phyloP scores from a whole-genome alignment of 257 asterid species.

The Gentiana straminea region DNA sequence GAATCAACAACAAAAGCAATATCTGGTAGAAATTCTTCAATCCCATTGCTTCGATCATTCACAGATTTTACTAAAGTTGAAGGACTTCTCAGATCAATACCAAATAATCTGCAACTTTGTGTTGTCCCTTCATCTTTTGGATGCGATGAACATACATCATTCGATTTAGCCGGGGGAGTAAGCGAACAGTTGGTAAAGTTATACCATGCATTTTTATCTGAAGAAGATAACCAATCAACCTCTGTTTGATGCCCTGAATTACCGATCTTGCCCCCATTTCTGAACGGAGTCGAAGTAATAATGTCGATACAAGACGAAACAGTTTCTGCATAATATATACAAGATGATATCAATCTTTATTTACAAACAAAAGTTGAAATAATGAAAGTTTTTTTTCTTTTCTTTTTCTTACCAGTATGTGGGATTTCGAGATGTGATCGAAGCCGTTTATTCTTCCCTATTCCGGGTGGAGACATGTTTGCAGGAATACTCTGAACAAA shows the following conservation, averaged over 20 bases:
- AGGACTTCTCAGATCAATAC: slow-evolving; percentile 66
- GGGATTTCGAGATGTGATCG: slow-evolving; percentile 12
- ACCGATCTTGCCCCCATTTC: slow-evolving; percentile 16
- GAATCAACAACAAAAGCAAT: slow-evolving; percentile 40
- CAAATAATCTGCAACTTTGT: slow-evolving; percentile 60
- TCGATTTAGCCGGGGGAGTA: slow-evolving; percentile 20
- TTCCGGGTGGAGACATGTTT: slow-evolving; percentile 10
- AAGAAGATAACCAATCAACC: slow-evolving; percentile 14
- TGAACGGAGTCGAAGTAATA: slow-evolving; percentile 6
- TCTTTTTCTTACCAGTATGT: slow-evolving; percentile 8
- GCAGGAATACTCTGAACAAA: slow-evolving; percentile 24
- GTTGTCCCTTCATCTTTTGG: slow-evolving; percentile 33
- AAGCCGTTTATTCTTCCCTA: slow-evolving; percentile 13
- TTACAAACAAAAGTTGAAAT: slow-evolving; percentile 6
- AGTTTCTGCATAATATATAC: slow-evolving; percentile 22
- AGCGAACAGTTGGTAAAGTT: slow-evolving; percentile 29
- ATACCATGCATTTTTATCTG: slow-evolving; percentile 42
- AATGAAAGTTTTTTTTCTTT: not conserved
- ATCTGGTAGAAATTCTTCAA: slow-evolving; percentile 25
- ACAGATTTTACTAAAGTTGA: slow-evolving; percentile 24
- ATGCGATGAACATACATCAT: slow-evolving; percentile 18
- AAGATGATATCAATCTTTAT: slow-evolving; percentile 4
- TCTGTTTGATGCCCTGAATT: slow-evolving; percentile 11
- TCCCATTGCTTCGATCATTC: slow-evolving; percentile 11
- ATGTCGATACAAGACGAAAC: slow-evolving; percentile 12